Conservation (phyloP, 2,329 filamentous ascomycete genomes). For the Aspergillus ochraceus region DNA sequence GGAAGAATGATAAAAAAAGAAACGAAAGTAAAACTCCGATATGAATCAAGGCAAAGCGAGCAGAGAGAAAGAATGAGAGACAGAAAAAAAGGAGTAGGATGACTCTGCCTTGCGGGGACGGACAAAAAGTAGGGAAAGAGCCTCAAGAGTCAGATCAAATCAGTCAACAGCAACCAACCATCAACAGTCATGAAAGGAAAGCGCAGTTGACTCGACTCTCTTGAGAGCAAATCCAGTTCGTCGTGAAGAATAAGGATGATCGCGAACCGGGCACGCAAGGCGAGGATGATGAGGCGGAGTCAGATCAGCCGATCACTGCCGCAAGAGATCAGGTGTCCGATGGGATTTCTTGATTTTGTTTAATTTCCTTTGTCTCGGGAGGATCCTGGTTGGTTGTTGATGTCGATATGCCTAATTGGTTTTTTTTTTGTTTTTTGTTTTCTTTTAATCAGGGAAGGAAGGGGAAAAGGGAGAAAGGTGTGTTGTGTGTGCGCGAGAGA, state of each 20-base stretch:
- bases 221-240: not conserved
- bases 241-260: not conserved
- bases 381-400: too few relatives aligned
- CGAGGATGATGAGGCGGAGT: not conserved
- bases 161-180: not conserved
- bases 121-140: not conserved
- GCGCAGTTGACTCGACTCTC: too few relatives aligned
- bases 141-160: not conserved
- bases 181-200: not conserved
- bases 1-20: too few relatives aligned
- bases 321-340: not conserved
- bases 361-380: not conserved
- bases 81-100: not conserved
- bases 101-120: not conserved
- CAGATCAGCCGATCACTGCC: conserved; percentile 20
- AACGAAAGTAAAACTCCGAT: too few relatives aligned
- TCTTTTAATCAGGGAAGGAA: not conserved
- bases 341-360: not conserved
- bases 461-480: not conserved
- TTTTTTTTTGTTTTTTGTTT: too few relatives aligned
- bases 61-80: not conserved
- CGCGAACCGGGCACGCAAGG: not conserved
- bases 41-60: not conserved
- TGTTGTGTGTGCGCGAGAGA: not conserved
- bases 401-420: too few relatives aligned